Evolutionary conservation across 108 stramenopile genomes (phyloP), one percentile per base, ranked within the genome.

Genomic region (Aurantiochytrium sp.): DNA sequence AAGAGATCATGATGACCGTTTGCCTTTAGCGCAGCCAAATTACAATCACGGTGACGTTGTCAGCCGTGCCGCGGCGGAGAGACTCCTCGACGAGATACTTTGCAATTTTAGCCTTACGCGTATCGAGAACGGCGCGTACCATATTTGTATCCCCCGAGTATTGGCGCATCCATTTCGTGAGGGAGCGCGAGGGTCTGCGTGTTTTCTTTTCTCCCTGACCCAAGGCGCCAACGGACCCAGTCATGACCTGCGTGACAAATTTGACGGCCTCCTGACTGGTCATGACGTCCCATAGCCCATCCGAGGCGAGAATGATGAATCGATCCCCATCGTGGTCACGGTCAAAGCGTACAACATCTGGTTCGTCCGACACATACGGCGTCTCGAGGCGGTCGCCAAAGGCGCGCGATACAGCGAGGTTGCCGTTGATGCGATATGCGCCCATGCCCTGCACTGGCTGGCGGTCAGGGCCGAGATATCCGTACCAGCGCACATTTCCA

Each of bases 251-350:
- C 76, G 89, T 89, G 28, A 98, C 96, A 91, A 95, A 98, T 29
- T 95, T 91, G 19, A 97, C 97, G 55, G 95, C 97, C 90, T 98
- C 97, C 90, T 98, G 95, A 87, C 96, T 97, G 19, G 94, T 94
- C 98, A 98, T 98, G 58, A 98, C 98, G 90, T 98, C 98, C 97
- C 97, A 98, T 44, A 98, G 89, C 0, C 98, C 98, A 91, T 98
- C 98, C 45, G 95, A 96, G 5, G 98, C 98, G 21, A 98, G 73
- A 45, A 94, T 92, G 58, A 94, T 87, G 71, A 94, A 94, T 59
- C 92, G 88, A 72, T 93, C 93, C 44, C 53, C 91, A 53, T 93
- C 91, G 25, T 59, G 94, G 14, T 83, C 71, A 4, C 93, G 43
- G 14, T 90, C 72, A 42, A 94, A 90, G 47, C 90, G 88, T 51